Conservation (phyloP, 495 filamentous ascomycete species). For the Oleoguttula mirabilis region DNA sequence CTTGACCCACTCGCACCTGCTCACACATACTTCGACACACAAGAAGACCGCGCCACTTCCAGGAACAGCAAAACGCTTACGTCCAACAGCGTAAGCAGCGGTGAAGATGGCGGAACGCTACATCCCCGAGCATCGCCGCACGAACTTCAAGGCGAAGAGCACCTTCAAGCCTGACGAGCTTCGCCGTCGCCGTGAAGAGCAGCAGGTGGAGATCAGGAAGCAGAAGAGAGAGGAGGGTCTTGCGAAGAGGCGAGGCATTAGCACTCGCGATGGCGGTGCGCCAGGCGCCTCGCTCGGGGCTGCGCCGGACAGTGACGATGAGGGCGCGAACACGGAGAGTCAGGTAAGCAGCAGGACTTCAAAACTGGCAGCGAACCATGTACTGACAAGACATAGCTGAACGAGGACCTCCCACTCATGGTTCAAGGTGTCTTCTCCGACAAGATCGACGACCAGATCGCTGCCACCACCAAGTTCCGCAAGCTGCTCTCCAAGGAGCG, state of each 20-base stretch:
- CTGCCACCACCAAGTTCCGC: constrained; percentile 97
- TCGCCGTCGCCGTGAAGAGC: constrained; percentile 94
- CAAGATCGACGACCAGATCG: constrained; percentile 93
- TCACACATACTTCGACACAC: constrained; percentile 1
- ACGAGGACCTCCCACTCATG: constrained; percentile 96
- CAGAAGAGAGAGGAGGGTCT: constrained; percentile 97
- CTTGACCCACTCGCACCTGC: neutral
- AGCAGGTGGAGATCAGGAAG: constrained; percentile 97
- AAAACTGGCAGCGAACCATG: neutral
- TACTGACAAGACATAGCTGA: constrained; percentile 54
- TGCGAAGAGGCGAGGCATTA: constrained; percentile 93
- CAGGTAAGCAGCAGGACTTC: constrained; percentile 74
- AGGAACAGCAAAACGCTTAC: neutral
- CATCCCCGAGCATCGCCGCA: constrained; percentile 98
- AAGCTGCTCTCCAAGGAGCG: constrained; percentile 97
- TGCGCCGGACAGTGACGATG: constrained; percentile 93
- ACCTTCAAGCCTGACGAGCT: constrained; percentile 98
- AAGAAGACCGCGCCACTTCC: neutral
- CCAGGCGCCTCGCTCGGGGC: constrained; percentile 78
- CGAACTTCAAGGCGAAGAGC: constrained; percentile 96
- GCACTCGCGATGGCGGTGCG: constrained; percentile 59
- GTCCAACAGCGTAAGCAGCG: neutral
- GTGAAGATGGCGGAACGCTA: constrained; percentile 89
- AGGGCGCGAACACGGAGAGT: constrained; percentile 80
- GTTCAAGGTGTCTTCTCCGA: constrained; percentile 96